phyloP scores from a whole-genome alignment of 129 eudicot species.

The Deinandra increscens region DNA sequence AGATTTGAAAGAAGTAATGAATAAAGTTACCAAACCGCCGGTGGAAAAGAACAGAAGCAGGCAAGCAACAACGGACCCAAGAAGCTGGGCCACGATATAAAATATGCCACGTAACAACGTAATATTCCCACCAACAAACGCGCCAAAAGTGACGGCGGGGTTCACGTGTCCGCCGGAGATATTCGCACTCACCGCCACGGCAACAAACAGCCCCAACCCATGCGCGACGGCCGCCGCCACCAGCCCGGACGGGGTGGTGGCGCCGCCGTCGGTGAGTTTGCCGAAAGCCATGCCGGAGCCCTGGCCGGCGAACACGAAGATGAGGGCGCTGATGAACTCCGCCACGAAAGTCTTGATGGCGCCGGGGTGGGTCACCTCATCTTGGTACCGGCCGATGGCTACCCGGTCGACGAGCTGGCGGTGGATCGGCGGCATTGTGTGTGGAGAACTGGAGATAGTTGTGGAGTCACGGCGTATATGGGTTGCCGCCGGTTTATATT shows the following conservation, averaged over 20 bases:
- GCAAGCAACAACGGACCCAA: conserved; percentile 55
- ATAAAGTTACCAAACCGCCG: conserved; percentile 45
- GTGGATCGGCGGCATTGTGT: conserved; percentile 25
- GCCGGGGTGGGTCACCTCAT: conserved; percentile 44
- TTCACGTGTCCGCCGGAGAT: conserved; percentile 66
- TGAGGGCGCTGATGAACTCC: conserved; percentile 53
- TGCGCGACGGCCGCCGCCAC: conserved; percentile 54
- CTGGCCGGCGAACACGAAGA: conserved; percentile 62
- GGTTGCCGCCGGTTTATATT: conserved; percentile 28
- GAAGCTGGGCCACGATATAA: conserved; percentile 53
- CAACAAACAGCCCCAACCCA: conserved; percentile 53
- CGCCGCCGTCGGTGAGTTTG: conserved; percentile 37
- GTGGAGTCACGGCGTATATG: conserved; percentile 12
- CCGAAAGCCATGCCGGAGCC: conserved; percentile 58
- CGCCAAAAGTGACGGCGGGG: conserved; percentile 64
- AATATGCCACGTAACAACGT: conserved; percentile 41
- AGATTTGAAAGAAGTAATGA: not conserved
- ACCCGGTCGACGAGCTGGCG: conserved; percentile 28
- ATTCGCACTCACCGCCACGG: conserved; percentile 48
- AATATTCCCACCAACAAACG: conserved; percentile 52
- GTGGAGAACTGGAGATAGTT: not conserved
- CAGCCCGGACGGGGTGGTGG: conserved; percentile 40
- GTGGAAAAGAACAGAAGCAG: conserved; percentile 46
- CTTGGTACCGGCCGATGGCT: conserved; percentile 40
- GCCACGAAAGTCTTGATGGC: conserved; percentile 55